Conservation (phyloP, 2,329 filamentous ascomycete species). For the Xylariaceae sp. region DNA sequence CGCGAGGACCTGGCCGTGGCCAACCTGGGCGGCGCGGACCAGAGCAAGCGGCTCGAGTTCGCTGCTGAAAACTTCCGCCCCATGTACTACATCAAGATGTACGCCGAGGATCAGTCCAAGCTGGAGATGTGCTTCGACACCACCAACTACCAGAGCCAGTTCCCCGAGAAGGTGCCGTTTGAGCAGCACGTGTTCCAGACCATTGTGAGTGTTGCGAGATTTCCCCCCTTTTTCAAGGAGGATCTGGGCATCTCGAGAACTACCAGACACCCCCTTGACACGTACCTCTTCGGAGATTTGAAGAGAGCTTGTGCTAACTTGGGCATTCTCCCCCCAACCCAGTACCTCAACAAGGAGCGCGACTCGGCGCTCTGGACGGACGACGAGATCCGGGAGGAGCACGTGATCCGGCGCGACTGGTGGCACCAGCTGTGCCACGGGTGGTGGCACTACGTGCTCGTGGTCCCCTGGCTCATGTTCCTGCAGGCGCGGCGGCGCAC, state of each 20-base stretch:
- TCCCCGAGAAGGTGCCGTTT: constrained; percentile 40
- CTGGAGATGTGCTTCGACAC: constrained; percentile 48
- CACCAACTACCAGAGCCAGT: constrained; percentile 52
- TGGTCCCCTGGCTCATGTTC: constrained; percentile 60
- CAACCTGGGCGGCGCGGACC: constrained; percentile 25
- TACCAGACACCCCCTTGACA: no score
- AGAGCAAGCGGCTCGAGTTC: constrained; percentile 31
- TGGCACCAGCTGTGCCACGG: constrained; percentile 56
- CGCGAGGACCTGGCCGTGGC: constrained; percentile 34
- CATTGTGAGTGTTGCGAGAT: no score
- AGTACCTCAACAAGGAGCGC: constrained; percentile 50
- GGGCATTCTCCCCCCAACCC: no score
- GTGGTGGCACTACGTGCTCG: constrained; percentile 50
- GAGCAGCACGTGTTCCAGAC: constrained; percentile 33
- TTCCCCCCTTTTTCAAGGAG: no score
- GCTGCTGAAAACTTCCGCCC: constrained; percentile 37
- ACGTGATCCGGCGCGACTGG: constrained; percentile 51
- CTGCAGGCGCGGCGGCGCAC: constrained; percentile 55
- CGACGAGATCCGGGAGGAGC: constrained; percentile 43
- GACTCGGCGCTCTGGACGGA: constrained; percentile 47
- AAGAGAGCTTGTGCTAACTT: no score
- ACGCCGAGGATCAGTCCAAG: constrained; percentile 42
- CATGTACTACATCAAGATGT: constrained; percentile 52
- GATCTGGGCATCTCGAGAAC: no score
- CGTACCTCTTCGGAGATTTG: no score